Evolutionary conservation across 23 red algal genomes (phyloP), one percentile per base, ranked within the genome.

Genomic region (Gracilaria vermiculophylla): DNA sequence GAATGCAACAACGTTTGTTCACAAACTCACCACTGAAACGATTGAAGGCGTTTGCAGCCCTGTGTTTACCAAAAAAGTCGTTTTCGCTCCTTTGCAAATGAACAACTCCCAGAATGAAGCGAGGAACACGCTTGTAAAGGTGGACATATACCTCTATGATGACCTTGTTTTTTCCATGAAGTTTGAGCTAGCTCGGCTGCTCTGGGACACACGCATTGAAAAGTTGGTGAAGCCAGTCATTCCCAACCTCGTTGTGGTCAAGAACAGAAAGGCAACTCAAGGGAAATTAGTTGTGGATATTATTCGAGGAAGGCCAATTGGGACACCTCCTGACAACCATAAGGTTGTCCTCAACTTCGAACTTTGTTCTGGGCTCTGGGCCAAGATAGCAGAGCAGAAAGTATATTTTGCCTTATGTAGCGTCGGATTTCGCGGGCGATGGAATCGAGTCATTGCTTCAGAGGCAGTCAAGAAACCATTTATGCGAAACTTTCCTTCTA

Each of bases 21-120:
- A 85, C n/a, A 20, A 32, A 25, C 81, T 73, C 11, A 85, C 37
- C 34, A 85, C 81, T 35, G 81, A 85, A 56, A 53, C 42, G 10
- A 85, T 69, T 27, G 43, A 47, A 20, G 81, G 62, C 5, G 28
- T 21, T 23, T 39, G 58, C 37, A 85, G 62, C 62, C 81, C 81
- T 53, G 51, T 45, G 25, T 85, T 85, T 20, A 53, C 43, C 14
- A 85, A 6, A 9, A 47, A 29, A 54, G 81, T 62, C 31, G 51
- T 25, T 49, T 85, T 85, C 48, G 21, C 39, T 48, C 62, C 81
- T 2, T 49, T 85, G 42, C 7, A 29, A 4, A 70, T 85, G 81
- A 5, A 10, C 19, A 56, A 85, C 19, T 85, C 81, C n/a, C 81
- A 85, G 49, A 37, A 31, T 62, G n/a, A 69, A 44, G 81, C 81